Evolutionary conservation across 2,329 filamentous ascomycete species (phyloP).

Genomic region (Sclerotinia sclerotiorum): DNA sequence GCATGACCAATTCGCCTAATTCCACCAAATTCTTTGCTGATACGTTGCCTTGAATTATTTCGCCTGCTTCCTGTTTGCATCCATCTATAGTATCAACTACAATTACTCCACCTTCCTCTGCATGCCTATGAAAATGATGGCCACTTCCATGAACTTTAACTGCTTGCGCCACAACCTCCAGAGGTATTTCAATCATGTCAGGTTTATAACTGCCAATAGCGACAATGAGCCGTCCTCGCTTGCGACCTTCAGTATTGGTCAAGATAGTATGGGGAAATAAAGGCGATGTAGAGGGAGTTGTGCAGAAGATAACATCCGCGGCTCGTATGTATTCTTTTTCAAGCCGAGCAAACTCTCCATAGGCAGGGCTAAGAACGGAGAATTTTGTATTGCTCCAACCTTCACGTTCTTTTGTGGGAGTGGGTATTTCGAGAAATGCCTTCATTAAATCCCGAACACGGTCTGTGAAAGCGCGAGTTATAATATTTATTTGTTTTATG

Average conservation of each 20-base stretch:
- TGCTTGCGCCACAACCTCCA: slow-evolving; percentile 69
- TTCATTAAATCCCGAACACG: slow-evolving; percentile 53
- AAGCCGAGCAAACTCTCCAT: slow-evolving; percentile 65
- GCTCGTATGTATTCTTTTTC: slow-evolving; percentile 69
- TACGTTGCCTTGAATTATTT: slow-evolving; percentile 77
- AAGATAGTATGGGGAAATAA: slow-evolving; percentile 74
- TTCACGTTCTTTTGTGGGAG: slow-evolving; percentile 51
- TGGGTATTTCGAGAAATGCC: slow-evolving; percentile 48
- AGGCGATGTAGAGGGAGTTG: slow-evolving; percentile 71
- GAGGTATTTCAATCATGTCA: slow-evolving; percentile 80
- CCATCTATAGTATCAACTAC: slow-evolving; percentile 72
- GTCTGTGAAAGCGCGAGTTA: slow-evolving; percentile 70
- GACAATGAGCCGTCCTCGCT: slow-evolving; percentile 69
- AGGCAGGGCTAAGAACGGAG: slow-evolving; percentile 65
- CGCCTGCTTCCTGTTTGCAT: slow-evolving; percentile 79
- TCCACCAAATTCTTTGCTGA: slow-evolving; percentile 77
- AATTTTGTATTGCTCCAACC: slow-evolving; percentile 69
- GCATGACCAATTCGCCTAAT: slow-evolving; percentile 75
- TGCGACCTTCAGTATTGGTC: slow-evolving; percentile 67
- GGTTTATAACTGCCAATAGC: slow-evolving; percentile 69
- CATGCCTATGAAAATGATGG: slow-evolving; percentile 66
- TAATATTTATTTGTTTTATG: slow-evolving; percentile 77
- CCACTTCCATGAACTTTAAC: slow-evolving; percentile 53
- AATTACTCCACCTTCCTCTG: slow-evolving; percentile 62
- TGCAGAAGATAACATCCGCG: slow-evolving; percentile 84